Evolutionary conservation across 176 grass and related monocot genomes (phyloP), one percentile per base, ranked within the genome.

Genomic region (Poa annua): DNA sequence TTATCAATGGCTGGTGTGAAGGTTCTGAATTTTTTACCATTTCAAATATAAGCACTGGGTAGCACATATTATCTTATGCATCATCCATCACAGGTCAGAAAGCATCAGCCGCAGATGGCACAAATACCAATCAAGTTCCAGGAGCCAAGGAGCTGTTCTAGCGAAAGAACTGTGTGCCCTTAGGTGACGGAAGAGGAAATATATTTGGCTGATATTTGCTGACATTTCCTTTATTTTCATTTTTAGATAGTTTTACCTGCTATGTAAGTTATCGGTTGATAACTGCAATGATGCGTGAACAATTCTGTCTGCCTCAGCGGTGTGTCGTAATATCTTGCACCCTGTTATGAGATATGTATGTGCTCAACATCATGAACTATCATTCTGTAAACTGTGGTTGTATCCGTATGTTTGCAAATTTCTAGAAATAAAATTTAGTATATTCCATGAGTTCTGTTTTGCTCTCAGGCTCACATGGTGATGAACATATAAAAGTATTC

Each of bases 91-190:
- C 83, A 98, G 96, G 87, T 93, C 32, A 91, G 93, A 66, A 99
- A 88, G 75, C 96, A 99, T 84, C 92, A 92, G 76, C 96, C 96
- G 2, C 66, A 92, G 49, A 99, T 99, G 96, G 36, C 84, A 19
- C 83, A 90, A 48, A 93, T 99, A 87, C 88, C 84, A 65, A 88
- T 99, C 80, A 91, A 92, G 68, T 99, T 99, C 84, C 87, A 96
- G 79, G 89, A 93, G 56, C 89, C 79, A 35, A 89, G 79, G 80
- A 80, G 50, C 50, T 61, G 39, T 42, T 74, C 65, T 35, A 81
- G 16, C 61, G 61, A 89, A 81, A 41, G 33, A 71, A 71, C 47
- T 5, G 29, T 38, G 8, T 11, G 56, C 39, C 26, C 61, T 74
- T n/a, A 45, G 29, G 24, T 22, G 64, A 53, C 48, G 29, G 29